phyloP scores from a whole-genome alignment of 352 stramenopile genomes.

The Phytophthora foliorum region DNA sequence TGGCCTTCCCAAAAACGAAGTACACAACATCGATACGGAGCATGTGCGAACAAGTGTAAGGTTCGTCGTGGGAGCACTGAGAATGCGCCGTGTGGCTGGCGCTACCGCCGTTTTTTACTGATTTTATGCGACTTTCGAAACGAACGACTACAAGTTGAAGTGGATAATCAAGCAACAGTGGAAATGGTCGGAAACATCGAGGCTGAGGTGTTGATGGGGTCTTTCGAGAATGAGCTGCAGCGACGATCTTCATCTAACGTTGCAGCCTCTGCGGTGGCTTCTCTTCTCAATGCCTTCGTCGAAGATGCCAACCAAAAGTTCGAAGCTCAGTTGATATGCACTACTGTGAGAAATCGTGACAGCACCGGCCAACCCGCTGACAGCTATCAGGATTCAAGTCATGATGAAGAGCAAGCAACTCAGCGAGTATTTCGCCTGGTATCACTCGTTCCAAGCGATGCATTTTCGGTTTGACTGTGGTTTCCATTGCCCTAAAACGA shows the following conservation, averaged over 20 bases:
- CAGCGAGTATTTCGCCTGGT: conserved; percentile 23
- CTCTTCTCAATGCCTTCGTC: conserved; percentile 49
- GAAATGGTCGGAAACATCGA: conserved; percentile 64
- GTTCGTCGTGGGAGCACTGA: conserved; percentile 22
- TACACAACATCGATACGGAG: conserved; percentile 34
- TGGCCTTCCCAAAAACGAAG: conserved; percentile 13
- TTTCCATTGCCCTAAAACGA: not conserved
- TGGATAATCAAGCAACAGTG: conserved; percentile 35
- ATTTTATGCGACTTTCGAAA: conserved; percentile 48
- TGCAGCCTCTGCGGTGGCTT: conserved; percentile 36
- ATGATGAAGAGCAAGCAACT: conserved; percentile 5
- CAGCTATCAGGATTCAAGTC: conserved; percentile 27
- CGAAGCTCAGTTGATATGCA: conserved; percentile 41
- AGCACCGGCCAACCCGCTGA: conserved; percentile 19
- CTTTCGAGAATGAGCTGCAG: not conserved
- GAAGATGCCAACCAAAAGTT: conserved; percentile 49
- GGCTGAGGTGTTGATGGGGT: conserved; percentile 45
- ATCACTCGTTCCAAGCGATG: conserved; percentile 32
- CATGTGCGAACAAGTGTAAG: conserved; percentile 52
- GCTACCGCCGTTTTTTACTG: conserved; percentile 59
- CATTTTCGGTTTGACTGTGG: conserved; percentile 31
- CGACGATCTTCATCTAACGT: conserved; percentile 9
- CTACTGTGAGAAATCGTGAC: conserved; percentile 4
- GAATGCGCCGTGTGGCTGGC: conserved; percentile 40
- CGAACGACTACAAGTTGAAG: conserved; percentile 47